Conservation (phyloP, 352 stramenopile species). For the Phytopythium montanum region DNA sequence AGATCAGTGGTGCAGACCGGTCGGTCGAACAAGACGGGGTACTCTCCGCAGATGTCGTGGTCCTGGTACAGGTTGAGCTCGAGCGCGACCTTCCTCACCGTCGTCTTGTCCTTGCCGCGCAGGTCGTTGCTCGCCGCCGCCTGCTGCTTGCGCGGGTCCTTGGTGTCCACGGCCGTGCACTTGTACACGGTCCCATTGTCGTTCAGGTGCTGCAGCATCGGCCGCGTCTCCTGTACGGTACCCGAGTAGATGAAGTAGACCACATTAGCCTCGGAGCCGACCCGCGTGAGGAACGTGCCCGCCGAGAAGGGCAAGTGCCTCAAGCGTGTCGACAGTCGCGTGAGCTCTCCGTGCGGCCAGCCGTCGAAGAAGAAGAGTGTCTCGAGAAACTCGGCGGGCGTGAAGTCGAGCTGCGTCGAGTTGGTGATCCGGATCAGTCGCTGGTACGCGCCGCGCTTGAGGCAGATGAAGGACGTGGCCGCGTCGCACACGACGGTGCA, state of each 20-base stretch:
- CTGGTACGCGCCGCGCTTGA: constrained; percentile 82
- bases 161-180: constrained; percentile 34
- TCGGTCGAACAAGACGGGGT: constrained; percentile 62
- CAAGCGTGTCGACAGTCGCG: constrained; percentile 62
- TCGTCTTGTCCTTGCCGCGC: neutral
- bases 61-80: constrained; percentile 80
- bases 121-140: constrained; percentile 11
- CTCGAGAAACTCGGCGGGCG: constrained; percentile 77
- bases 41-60: constrained; percentile 76
- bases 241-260: constrained; percentile 83
- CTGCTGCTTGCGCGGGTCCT: constrained; percentile 15
- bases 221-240: constrained; percentile 69
- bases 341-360: constrained; percentile 74
- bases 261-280: constrained; percentile 63
- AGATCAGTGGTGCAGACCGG: constrained; percentile 57
- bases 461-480: constrained; percentile 78
- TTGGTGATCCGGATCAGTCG: constrained; percentile 79
- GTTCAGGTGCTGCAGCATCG: constrained; percentile 64
- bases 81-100: constrained; percentile 18
- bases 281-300: constrained; percentile 64
- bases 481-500: constrained; percentile 75
- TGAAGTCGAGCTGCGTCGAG: constrained; percentile 77
- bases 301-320: constrained; percentile 56
- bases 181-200: constrained; percentile 59
- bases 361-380: constrained; percentile 78